Conservation (phyloP, 1,284 basidiomycete genomes). For the Puccinia novopanici region DNA sequence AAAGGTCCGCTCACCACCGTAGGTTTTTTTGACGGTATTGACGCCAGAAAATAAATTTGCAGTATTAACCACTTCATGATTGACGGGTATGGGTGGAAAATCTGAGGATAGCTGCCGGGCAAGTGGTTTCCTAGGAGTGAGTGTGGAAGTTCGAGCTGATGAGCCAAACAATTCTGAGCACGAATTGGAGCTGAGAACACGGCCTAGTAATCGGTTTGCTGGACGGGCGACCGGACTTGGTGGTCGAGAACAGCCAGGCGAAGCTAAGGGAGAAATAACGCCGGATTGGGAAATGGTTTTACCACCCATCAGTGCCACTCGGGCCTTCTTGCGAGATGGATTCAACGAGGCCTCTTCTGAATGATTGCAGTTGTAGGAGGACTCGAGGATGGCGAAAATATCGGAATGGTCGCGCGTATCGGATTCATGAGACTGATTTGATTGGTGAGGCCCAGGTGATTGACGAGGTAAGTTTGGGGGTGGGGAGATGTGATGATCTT, state of each 20-base stretch:
- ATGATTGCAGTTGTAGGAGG: background rate
- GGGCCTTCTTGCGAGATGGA: conserved; percentile 18
- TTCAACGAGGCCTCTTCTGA: background rate
- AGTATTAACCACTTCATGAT: conserved; percentile 30
- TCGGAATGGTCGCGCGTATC: conserved; percentile 30
- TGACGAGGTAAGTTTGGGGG: background rate
- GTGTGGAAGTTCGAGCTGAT: conserved; percentile 14
- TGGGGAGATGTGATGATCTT: background rate
- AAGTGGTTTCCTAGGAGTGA: conserved; percentile 8
- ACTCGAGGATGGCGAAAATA: conserved; percentile 35
- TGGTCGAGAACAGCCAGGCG: background rate
- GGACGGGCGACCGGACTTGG: conserved; percentile 9
- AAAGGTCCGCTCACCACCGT: conserved; percentile 31
- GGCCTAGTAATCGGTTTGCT: conserved; percentile 11
- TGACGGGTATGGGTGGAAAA: background rate
- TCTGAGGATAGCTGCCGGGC: conserved; percentile 25
- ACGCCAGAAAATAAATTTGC: conserved; percentile 21
- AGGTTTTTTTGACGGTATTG: conserved; percentile 28
- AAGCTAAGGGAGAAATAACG: conserved; percentile 8
- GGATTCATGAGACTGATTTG: background rate
- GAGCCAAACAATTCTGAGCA: conserved; percentile 15
- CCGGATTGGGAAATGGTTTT: conserved; percentile 7
- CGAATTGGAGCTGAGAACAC: conserved; percentile 1
- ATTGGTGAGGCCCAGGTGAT: background rate
- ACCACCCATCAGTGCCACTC: conserved; percentile 12